Evolutionary conservation across 2,329 filamentous ascomycete species (phyloP).

Genomic region (Magnaporthiopsis incrustans): DNA sequence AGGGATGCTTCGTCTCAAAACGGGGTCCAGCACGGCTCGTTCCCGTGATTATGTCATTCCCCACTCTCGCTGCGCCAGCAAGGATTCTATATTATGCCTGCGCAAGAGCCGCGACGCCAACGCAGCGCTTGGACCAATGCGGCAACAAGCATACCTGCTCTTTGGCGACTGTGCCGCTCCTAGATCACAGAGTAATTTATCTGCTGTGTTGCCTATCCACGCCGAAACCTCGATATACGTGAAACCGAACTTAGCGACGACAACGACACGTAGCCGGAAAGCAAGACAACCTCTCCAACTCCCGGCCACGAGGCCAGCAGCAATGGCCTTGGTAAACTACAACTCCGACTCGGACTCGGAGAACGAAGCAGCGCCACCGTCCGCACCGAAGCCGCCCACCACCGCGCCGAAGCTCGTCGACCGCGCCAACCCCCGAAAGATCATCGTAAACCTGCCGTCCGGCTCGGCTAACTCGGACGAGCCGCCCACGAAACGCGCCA

Average conservation of each 20-base stretch:
- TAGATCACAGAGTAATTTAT: too few relatives aligned
- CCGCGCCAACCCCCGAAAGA: constrained; percentile 72
- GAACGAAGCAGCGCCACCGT: constrained; percentile 26
- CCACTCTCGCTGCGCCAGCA: not conserved
- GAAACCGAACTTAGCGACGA: not conserved
- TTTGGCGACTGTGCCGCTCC: too few relatives aligned
- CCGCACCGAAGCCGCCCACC: constrained; percentile 4
- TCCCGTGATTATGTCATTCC: not conserved
- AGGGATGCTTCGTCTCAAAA: not conserved
- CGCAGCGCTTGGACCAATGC: not conserved
- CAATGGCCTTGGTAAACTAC: constrained; percentile 58
- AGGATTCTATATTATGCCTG: not conserved
- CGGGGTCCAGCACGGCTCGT: not conserved
- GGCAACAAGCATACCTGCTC: not conserved
- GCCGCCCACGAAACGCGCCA: constrained; percentile 65
- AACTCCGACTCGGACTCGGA: constrained; percentile 72
- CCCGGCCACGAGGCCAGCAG: not conserved
- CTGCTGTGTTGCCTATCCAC: not conserved
- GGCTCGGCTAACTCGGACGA: constrained; percentile 30
- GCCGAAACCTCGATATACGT: not conserved
- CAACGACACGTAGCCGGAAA: not conserved
- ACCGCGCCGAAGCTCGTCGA: constrained; percentile 66
- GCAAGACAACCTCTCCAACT: not conserved
- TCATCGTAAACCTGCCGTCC: constrained; percentile 68
- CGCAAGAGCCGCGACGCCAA: not conserved